Evolutionary conservation across 2,329 filamentous ascomycete species (phyloP).

Genomic region (Gaeumannomyces sp.): DNA sequence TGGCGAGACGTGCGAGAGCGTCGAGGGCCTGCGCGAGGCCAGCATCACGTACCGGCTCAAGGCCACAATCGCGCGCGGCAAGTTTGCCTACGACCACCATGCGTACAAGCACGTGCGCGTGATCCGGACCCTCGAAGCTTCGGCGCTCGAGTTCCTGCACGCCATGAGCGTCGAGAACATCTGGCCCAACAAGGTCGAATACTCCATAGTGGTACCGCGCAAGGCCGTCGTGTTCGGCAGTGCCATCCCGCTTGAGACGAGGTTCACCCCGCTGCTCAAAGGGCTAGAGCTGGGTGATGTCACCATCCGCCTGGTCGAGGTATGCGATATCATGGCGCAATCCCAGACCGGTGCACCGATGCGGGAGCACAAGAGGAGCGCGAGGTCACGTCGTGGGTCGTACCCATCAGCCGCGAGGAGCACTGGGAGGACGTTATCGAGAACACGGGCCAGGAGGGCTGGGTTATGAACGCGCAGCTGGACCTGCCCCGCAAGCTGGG

Average conservation of each 20-base stretch:
- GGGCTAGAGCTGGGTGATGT: constrained; percentile 81
- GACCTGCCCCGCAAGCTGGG: constrained; percentile 76
- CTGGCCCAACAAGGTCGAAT: constrained; percentile 96
- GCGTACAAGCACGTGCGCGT: constrained; percentile 73
- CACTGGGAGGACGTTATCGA: constrained; percentile 66
- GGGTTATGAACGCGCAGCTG: constrained; percentile 53
- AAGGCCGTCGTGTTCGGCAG: constrained; percentile 94
- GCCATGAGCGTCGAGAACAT: constrained; percentile 95
- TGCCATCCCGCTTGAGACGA: constrained; percentile 75
- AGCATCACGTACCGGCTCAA: constrained; percentile 88
- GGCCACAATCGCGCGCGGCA: constrained; percentile 79
- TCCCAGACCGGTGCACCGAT: constrained; percentile 38
- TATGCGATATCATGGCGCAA: constrained; percentile 58
- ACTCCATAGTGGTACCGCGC: constrained; percentile 86
- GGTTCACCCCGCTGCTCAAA: constrained; percentile 82
- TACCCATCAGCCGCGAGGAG: constrained; percentile 48
- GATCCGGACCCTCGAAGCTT: constrained; percentile 69
- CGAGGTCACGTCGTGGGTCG: constrained; percentile 55
- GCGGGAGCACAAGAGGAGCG: constrained; percentile 57
- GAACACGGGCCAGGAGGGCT: constrained; percentile 61
- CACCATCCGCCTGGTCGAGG: constrained; percentile 72
- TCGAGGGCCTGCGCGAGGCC: constrained; percentile 82
- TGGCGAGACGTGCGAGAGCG: constrained; percentile 71
- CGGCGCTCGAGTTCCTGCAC: constrained; percentile 72
- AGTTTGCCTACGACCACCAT: constrained; percentile 80